A percentile compares a stretch with the other conserved stretches of the same genome.
Conservation (phyloP, 495 filamentous ascomycete species). For the Pseudevernia furfuracea region DNA sequence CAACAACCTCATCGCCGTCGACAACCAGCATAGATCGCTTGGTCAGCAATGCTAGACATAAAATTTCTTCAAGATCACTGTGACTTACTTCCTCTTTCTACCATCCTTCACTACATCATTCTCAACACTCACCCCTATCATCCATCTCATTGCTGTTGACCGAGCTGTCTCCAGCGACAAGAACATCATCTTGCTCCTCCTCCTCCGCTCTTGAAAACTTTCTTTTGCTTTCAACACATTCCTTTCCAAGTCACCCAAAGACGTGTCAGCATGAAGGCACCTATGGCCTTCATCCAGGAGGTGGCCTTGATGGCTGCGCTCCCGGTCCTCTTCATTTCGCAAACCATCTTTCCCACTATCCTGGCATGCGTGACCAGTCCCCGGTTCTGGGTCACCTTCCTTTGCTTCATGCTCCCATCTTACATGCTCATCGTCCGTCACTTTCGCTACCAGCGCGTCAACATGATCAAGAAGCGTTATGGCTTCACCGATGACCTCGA, state of each 20-base stretch:
- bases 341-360: neutral
- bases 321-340: neutral
- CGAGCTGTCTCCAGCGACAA: neutral
- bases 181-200: neutral
- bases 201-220: neutral
- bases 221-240: neutral
- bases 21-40: neutral
- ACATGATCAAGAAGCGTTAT: constrained; percentile 26
- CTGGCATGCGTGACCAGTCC: neutral
- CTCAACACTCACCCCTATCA: neutral
- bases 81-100: neutral
- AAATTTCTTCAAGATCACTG: neutral
- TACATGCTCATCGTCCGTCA: constrained; percentile 8
- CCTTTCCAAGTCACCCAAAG: neutral
- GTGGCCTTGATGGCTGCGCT: neutral
- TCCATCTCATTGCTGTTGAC: neutral
- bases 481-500: constrained; percentile 22
- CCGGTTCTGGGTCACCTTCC: neutral
- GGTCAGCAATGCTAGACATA: neutral
- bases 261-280: neutral
- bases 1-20: neutral
- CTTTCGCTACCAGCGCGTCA: constrained; percentile 22
- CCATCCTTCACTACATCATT: neutral
- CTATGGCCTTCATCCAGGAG: neutral
- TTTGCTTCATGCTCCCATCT: neutral